Evolutionary conservation across 108 stramenopile species (phyloP), one percentile per base, ranked within the genome.

Genomic region (Skeletonema menzelii): DNA sequence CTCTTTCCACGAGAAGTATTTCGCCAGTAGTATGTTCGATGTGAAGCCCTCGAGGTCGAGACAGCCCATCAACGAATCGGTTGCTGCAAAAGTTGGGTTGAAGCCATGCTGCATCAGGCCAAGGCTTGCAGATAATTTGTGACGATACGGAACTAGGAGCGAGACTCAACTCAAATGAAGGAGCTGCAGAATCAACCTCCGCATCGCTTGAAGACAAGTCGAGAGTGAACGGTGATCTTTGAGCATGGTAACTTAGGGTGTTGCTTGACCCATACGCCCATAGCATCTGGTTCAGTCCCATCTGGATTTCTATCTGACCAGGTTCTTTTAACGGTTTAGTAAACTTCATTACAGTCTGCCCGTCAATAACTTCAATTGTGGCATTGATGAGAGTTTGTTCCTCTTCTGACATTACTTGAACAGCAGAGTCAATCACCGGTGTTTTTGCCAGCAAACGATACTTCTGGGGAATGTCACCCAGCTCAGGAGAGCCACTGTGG

Each of bases 1-100:
- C 77, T 42, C 78, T 60, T 28, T 79, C 78, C 20, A 79, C 78
- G 2, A 79, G 53, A 6, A 79, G 68, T 8, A 79, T 79, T 31
- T 75, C 78, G 27, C 65, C 76, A 17, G 53, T 65, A 4, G 13
- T 14, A 8, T 42, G 20, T 31, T 69, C 75, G 22, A 77, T 77
- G 64, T 77, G 76, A 20, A 77, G 42, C 20, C 76, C 76, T 27
- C 76, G 76, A 19, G 76, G 76, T 26, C 31, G n/a, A 46, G 47
- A 70, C 13, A 77, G 63, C 1, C 28, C 76, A 22, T 57, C 38
- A 22, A 64, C 68, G 42, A 57, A 56, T 44, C 65, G 20, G 6
- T 22, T 31, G 28, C 69, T 56, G 63, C 76, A 77, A 44, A 77
- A 77, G 63, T 65, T 65, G 8, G 76, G 76, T 24, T 77, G 76